phyloP scores from a whole-genome alignment of 2,329 filamentous ascomycete genomes.

The Claviceps fusiformis region DNA sequence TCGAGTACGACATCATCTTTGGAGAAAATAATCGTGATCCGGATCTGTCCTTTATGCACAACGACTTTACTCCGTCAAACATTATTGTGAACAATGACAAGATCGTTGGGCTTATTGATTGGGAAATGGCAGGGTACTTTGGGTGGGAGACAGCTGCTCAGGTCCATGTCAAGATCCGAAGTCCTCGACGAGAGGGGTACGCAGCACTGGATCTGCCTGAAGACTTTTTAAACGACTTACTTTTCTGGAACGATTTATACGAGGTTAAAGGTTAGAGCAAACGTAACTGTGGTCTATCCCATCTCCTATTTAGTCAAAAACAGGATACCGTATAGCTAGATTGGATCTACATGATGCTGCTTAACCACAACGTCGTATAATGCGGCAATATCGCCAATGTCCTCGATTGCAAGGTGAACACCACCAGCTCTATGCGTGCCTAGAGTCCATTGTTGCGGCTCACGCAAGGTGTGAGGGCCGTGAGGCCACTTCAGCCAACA shows the following conservation, averaged over 20 bases:
- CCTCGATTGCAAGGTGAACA: too few species aligned
- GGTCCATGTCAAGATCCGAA: constrained; percentile 14
- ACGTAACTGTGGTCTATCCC: too few species aligned
- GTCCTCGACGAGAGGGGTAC: constrained; percentile 12
- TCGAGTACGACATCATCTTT: constrained; percentile 22
- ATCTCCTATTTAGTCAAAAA: too few species aligned
- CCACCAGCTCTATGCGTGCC: too few species aligned
- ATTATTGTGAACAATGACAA: constrained; percentile 23
- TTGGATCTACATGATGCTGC: too few species aligned
- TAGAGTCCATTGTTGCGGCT: too few species aligned
- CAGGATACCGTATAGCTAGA: too few species aligned
- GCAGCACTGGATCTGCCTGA: background rate
- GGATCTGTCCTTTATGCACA: constrained; percentile 24
- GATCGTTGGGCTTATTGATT: constrained; percentile 26
- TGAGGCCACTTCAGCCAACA: too few species aligned
- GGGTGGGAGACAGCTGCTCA: constrained; percentile 17
- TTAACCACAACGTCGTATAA: too few species aligned
- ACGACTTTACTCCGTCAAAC: constrained; percentile 24
- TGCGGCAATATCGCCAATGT: too few species aligned
- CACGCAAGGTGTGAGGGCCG: too few species aligned
- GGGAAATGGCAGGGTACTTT: constrained; percentile 28
- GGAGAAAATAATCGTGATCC: constrained; percentile 8
- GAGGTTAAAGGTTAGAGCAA: too few species aligned
- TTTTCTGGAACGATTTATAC: background rate
- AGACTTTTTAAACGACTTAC: background rate